A percentile compares a stretch with the other conserved stretches of the same genome.
Conservation (phyloP, 2,329 filamentous ascomycete species). For the Pseudomassariella vexata region DNA sequence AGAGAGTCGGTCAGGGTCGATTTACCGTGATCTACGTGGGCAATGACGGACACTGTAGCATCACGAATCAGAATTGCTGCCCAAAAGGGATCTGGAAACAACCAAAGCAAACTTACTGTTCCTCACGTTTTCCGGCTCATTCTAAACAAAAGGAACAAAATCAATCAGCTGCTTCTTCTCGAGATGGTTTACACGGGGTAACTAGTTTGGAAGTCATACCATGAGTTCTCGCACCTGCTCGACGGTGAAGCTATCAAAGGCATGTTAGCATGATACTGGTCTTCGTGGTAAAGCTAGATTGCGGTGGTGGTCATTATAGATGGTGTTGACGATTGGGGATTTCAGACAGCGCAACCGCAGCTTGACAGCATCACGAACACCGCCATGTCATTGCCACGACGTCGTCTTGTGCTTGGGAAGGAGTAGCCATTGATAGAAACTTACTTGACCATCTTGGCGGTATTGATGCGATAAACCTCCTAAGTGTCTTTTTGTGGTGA, state of each 20-base stretch:
- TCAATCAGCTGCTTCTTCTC: background rate
- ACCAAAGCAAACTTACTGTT: too few relatives aligned
- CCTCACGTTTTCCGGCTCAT: constrained; percentile 71
- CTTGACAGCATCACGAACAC: too few relatives aligned
- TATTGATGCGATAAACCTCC: constrained; percentile 49
- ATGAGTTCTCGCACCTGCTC: constrained; percentile 79
- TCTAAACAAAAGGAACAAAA: background rate
- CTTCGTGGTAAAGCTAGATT: too few relatives aligned
- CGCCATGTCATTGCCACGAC: too few relatives aligned
- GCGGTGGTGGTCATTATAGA: too few relatives aligned
- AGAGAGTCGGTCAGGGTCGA: constrained; percentile 99
- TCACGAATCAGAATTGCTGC: too few relatives aligned
- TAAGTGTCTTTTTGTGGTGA: constrained; percentile 16
- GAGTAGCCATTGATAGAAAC: too few relatives aligned
- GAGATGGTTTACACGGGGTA: too few relatives aligned
- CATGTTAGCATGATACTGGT: constrained; percentile 49
- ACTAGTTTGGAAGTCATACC: constrained; percentile 56
- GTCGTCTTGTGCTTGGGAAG: too few relatives aligned
- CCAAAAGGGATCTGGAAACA: too few relatives aligned
- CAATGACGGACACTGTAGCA: constrained; percentile 99
- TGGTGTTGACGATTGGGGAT: too few relatives aligned
- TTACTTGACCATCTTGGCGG: constrained; percentile 99
- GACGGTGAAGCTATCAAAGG: constrained; percentile 80
- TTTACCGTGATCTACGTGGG: constrained; percentile 99
- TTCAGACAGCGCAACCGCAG: too few relatives aligned